Conservation (phyloP, 2,329 filamentous ascomycete genomes). For the Fusarium staphyleae region DNA sequence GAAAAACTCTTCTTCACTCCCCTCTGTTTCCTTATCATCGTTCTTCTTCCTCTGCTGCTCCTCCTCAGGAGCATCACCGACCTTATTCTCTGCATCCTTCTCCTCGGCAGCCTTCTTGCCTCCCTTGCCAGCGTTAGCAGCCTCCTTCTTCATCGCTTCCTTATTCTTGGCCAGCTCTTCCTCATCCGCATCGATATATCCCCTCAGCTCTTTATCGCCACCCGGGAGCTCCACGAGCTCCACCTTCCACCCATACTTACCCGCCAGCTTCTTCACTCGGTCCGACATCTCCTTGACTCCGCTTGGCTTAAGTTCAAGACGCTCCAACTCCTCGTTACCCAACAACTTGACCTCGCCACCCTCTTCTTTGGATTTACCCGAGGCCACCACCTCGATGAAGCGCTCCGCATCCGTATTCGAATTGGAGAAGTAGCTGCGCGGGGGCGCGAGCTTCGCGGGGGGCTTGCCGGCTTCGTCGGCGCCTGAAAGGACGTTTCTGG, state of each 20-base stretch:
- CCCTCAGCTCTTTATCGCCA: constrained; percentile 68
- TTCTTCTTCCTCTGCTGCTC: constrained; percentile 21
- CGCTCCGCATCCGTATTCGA: constrained; percentile 34
- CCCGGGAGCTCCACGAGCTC: constrained; percentile 75
- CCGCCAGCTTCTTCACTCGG: constrained; percentile 72
- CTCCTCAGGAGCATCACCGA: constrained; percentile 54
- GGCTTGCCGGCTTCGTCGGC: constrained; percentile 57
- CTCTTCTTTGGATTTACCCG: constrained; percentile 58
- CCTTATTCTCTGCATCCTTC: constrained; percentile 19
- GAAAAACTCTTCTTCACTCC: constrained; percentile 45
- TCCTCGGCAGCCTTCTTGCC: constrained; percentile 44
- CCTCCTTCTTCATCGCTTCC: constrained; percentile 31
- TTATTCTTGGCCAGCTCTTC: constrained; percentile 40
- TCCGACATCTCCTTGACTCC: constrained; percentile 73
- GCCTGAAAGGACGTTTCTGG: constrained; percentile 55
- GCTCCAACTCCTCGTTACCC: constrained; percentile 71
- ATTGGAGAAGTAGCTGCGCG: constrained; percentile 50
- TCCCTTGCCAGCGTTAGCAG: constrained; percentile 11
- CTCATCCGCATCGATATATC: constrained; percentile 69
- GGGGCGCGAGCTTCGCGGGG: constrained; percentile 54
- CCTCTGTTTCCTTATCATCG: constrained; percentile 10
- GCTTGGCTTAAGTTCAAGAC: constrained; percentile 70
- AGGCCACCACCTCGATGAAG: constrained; percentile 55
- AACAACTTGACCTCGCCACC: constrained; percentile 68
- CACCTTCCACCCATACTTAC: constrained; percentile 78